Evolutionary conservation across 2,329 filamentous ascomycete species (phyloP).

Genomic region (Biscogniauxia mediterranea): DNA sequence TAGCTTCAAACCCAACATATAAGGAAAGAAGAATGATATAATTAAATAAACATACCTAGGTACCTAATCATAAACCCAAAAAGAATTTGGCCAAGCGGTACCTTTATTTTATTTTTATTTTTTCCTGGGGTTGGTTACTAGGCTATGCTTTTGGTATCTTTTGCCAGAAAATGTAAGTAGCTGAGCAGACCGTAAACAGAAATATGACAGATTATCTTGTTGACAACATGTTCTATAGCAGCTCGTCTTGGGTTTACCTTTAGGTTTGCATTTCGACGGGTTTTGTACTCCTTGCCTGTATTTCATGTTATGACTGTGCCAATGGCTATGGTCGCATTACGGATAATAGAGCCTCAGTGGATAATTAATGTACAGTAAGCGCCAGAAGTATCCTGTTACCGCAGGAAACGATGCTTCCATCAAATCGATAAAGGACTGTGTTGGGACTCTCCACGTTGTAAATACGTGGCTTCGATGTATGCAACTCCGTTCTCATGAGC

Average conservation of each 20-base stretch:
- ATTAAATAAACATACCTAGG: too few relatives aligned
- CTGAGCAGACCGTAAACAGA: conserved; percentile 75
- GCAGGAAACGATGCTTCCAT: conserved; percentile 62
- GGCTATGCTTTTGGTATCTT: conserved; percentile 60
- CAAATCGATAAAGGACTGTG: conserved; percentile 72
- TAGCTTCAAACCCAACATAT: conserved; percentile 85
- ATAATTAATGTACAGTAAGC: conserved; percentile 76
- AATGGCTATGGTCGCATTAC: conserved; percentile 67
- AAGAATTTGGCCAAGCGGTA: conserved; percentile 77
- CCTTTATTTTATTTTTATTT: conserved; percentile 61
- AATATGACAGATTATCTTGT: too few relatives aligned
- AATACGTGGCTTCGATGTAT: conserved; percentile 80
- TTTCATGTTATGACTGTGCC: conserved; percentile 84
- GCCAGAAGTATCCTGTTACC: conserved; percentile 68
- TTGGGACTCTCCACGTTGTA: conserved; percentile 79
- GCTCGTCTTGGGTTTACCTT: conserved; percentile 83
- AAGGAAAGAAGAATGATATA: conserved; percentile 89
- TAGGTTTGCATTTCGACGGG: conserved; percentile 88
- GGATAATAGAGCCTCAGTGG: conserved; percentile 79
- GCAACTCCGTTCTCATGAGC: conserved; percentile 75
- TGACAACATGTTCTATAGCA: conserved; percentile 71
- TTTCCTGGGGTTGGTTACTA: conserved; percentile 81
- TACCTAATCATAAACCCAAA: conserved; percentile 90
- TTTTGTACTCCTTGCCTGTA: conserved; percentile 86
- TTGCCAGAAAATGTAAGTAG: conserved; percentile 79